Evolutionary conservation across 1,284 basidiomycete species (phyloP).

Genomic region (Sporisorium graminicola): DNA sequence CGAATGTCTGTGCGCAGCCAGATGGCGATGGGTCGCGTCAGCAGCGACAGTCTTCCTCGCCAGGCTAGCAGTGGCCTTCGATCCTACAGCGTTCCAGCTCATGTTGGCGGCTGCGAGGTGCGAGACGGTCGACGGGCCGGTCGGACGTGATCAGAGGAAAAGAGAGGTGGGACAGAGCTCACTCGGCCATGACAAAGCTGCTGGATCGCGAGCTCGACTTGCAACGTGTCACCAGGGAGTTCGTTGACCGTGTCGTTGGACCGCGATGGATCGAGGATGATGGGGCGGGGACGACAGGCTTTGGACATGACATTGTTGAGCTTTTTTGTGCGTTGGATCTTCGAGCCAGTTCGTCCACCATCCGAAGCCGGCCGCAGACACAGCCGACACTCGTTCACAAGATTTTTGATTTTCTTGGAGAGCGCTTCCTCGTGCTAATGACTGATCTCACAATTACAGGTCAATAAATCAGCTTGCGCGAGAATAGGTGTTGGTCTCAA

Average conservation of each 20-base stretch:
- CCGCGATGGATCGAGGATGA: background rate
- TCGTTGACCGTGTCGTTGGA: background rate
- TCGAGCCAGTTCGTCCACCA: slow-evolving; percentile 10
- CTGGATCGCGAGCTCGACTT: background rate
- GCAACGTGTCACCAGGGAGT: background rate
- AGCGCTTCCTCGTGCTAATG: background rate
- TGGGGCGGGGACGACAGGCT: background rate
- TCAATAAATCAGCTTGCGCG: background rate
- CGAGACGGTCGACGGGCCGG: background rate
- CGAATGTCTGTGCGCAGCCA: slow-evolving; percentile 17
- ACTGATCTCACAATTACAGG: slow-evolving; percentile 11
- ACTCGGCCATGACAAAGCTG: background rate
- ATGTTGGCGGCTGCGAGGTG: slow-evolving; percentile 12
- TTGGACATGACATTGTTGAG: too few relatives aligned
- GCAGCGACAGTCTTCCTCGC: slow-evolving; percentile 14
- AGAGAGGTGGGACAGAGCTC: background rate
- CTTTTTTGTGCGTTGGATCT: background rate
- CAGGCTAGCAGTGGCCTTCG: slow-evolving; percentile 16
- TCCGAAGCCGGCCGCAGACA: slow-evolving; percentile 18
- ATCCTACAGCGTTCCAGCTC: slow-evolving; percentile 18
- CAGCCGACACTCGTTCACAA: slow-evolving; percentile 1
- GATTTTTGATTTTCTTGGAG: background rate
- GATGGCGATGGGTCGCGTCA: slow-evolving; percentile 4
- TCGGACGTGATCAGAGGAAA: background rate
- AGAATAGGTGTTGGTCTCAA: slow-evolving; percentile 13